Conservation (phyloP, 768 basidiomycete genomes). For the Cyclocybe cylindracea region DNA sequence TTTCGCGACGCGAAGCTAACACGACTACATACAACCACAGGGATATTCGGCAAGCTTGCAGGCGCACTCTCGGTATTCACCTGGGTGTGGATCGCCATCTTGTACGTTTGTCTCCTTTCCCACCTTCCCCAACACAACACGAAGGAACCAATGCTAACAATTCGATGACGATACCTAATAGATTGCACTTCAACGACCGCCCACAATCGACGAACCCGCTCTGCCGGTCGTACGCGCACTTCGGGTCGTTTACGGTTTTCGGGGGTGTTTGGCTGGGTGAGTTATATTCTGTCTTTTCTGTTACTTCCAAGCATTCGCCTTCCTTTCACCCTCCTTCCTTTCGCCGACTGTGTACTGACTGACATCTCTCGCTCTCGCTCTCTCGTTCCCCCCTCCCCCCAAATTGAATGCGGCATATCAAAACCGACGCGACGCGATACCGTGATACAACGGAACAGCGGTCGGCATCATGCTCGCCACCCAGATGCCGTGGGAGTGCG, state of each 20-base stretch:
- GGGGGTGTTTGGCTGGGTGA: constrained; percentile 33
- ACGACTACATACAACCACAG: no score
- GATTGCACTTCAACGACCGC: constrained; percentile 29
- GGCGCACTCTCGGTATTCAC: constrained; percentile 28
- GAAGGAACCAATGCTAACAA: background rate
- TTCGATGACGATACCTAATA: constrained; percentile 10
- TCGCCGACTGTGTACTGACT: no score
- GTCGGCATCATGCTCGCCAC: constrained; percentile 35
- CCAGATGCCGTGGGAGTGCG: constrained; percentile 32
- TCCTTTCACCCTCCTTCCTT: no score
- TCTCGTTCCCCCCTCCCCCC: no score
- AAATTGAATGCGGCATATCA: no score
- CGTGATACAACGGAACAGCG: constrained; percentile 16
- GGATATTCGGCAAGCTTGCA: constrained; percentile 33
- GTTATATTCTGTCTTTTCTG: constrained; percentile 3
- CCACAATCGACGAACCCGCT: constrained; percentile 29
- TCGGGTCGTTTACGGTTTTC: constrained; percentile 30
- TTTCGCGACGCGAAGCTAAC: no score
- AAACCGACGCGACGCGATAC: no score
- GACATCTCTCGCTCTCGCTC: no score
- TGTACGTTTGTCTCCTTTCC: constrained; percentile 23
- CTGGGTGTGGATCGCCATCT: constrained; percentile 34
- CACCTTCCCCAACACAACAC: background rate
- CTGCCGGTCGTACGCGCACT: constrained; percentile 32
- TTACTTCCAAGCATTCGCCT: background rate